Evolutionary conservation across 306 rosid species (phyloP).

Genomic region (Dalbergia cultrata): DNA sequence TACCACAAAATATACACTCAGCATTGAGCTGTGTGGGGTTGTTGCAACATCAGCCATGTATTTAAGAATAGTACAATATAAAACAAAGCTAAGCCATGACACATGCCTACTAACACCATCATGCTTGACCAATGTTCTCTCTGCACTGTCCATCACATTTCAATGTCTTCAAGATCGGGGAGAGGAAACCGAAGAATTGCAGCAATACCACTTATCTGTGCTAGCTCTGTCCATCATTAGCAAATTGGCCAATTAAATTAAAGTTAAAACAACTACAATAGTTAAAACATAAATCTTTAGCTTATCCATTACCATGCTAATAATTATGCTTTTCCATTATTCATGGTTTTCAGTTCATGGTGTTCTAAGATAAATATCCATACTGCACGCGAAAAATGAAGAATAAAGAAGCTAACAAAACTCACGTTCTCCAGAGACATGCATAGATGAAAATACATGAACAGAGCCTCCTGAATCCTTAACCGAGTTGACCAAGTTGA

Average conservation of each 20-base stretch:
- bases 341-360: conserved; percentile 17
- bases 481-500: conserved; percentile 81
- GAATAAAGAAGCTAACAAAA: conserved; percentile 29
- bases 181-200: conserved; percentile 97
- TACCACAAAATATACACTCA: conserved; percentile 24
- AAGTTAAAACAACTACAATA: conserved; percentile 21
- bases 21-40: conserved; percentile 7
- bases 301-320: conserved; percentile 24
- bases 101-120: conserved; percentile 7
- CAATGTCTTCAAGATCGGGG: conserved; percentile 94
- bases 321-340: conserved; percentile 1
- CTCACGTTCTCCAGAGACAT: conserved; percentile 99
- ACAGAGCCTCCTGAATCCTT: conserved; percentile 88
- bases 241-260: conserved; percentile 14
- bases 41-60: conserved; percentile 20
- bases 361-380: conserved; percentile 32
- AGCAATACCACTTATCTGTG: conserved; percentile 71
- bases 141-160: conserved; percentile 63
- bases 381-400: background rate
- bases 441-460: conserved; percentile 93
- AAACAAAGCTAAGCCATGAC: background rate
- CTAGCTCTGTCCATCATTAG: conserved; percentile 71
- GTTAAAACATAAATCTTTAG: background rate
- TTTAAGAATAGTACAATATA: conserved; percentile 26
- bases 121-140: conserved; percentile 20